Evolutionary conservation across 2,329 filamentous ascomycete species (phyloP).

Genomic region (Venturia aucupariae): DNA sequence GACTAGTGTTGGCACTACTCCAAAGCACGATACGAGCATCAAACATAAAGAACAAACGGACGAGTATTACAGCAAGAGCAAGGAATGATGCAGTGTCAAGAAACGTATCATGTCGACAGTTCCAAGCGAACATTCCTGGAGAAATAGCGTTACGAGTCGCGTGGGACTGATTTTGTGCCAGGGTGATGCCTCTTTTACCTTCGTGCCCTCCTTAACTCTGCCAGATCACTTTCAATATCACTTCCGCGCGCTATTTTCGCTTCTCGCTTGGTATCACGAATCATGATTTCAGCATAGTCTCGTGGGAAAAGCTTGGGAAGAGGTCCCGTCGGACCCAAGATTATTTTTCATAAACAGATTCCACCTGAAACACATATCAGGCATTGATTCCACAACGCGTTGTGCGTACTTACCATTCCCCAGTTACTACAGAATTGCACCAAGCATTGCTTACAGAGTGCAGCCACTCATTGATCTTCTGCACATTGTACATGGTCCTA

Average conservation of each 20-base stretch:
- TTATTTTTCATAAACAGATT: neutral
- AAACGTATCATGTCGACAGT: neutral
- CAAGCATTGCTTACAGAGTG: neutral
- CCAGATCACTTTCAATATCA: neutral
- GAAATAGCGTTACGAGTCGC: neutral
- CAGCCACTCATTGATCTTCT: neutral
- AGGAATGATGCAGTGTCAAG: neutral
- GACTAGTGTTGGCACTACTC: conserved; percentile 25
- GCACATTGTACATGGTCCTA: neutral
- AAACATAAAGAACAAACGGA: neutral
- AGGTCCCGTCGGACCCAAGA: neutral
- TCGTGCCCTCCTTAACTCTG: neutral
- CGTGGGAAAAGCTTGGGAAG: neutral
- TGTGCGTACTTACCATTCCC: neutral
- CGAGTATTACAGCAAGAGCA: conserved; percentile 3
- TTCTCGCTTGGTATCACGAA: neutral
- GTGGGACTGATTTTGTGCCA: neutral
- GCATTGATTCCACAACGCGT: neutral
- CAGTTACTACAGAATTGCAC: neutral
- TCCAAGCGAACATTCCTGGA: neutral
- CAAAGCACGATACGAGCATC: neutral
- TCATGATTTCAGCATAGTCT: neutral
- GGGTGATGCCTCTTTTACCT: no score
- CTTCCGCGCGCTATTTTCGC: neutral
- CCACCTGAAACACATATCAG: neutral